phyloP scores from a whole-genome alignment of 2,329 filamentous ascomycete species.

The Corniculantispora saksenae region DNA sequence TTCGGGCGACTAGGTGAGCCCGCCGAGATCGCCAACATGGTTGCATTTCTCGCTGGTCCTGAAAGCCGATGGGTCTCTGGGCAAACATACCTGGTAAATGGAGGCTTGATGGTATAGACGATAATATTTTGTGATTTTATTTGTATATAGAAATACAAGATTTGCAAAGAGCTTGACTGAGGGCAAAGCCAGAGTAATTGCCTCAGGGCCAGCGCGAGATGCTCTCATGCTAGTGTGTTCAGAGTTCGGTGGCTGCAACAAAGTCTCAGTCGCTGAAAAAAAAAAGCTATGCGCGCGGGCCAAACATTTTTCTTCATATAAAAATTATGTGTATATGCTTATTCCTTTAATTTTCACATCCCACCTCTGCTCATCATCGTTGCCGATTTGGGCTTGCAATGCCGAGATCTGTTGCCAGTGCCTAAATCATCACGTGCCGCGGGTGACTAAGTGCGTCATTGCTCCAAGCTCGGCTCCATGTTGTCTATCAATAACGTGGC shows the following conservation, averaged over 20 bases:
- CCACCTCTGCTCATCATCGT: too few relatives aligned
- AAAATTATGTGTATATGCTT: too few relatives aligned
- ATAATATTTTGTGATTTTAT: background rate
- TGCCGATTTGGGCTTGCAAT: too few relatives aligned
- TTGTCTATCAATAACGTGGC: conserved; percentile 13
- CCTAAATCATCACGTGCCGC: conserved; percentile 10
- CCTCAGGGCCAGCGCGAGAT: too few relatives aligned
- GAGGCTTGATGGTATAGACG: conserved; percentile 17
- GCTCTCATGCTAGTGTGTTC: background rate
- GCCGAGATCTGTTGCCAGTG: too few relatives aligned
- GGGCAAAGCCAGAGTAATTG: background rate
- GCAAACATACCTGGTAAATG: conserved; percentile 26
- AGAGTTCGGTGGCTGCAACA: background rate
- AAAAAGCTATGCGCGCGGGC: too few relatives aligned
- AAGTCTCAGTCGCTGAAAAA: too few relatives aligned
- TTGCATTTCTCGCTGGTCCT: conserved; percentile 23
- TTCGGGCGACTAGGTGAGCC: conserved; percentile 26
- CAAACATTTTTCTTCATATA: too few relatives aligned
- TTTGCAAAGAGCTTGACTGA: background rate
- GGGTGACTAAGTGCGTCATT: conserved; percentile 20
- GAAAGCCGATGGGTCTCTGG: conserved; percentile 26
- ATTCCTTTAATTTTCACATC: too few relatives aligned
- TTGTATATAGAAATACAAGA: background rate
- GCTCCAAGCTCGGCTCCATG: background rate
- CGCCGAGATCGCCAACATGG: conserved; percentile 24